A percentile compares a stretch with the other conserved stretches of the same genome.
These are phyloP conservation scores for Waltergamsia citrina DNA, from an alignment of 2,329 filamentous ascomycete genomes.

Conservation along the genomic window DNA sequence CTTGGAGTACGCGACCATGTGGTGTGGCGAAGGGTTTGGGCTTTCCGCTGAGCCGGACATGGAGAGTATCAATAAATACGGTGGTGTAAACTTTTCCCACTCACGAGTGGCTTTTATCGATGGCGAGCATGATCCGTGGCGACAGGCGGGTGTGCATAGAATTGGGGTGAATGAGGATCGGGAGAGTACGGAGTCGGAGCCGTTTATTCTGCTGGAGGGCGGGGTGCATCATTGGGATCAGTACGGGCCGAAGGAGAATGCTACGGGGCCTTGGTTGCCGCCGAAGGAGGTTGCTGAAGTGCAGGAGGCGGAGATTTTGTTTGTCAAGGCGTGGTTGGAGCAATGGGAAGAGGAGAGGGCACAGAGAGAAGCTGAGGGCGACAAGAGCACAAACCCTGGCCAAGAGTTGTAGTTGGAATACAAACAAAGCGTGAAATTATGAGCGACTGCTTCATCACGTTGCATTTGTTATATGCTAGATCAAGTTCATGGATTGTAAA, in stretches of 20 bases:
- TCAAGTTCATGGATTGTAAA: too few relatives aligned
- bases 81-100: slow-evolving; percentile 63
- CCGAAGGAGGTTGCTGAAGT: slow-evolving; percentile 1
- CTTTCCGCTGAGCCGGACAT: slow-evolving; percentile 54
- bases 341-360: slow-evolving; percentile 3
- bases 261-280: slow-evolving; percentile 37
- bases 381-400: neutral
- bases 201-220: slow-evolving; percentile 13
- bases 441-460: too few relatives aligned
- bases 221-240: slow-evolving; percentile 7
- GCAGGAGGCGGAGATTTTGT: slow-evolving; percentile 4
- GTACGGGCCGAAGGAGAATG: slow-evolving; percentile 43
- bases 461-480: too few relatives aligned
- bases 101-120: slow-evolving; percentile 68
- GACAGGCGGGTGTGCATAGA: slow-evolving; percentile 61
- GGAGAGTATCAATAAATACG: slow-evolving; percentile 64
- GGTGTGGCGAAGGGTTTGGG: slow-evolving; percentile 62
- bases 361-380: neutral
- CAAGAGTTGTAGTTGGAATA: neutral
- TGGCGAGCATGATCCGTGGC: slow-evolving; percentile 74
- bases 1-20: slow-evolving; percentile 48
- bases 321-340: slow-evolving; percentile 7
- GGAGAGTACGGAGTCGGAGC: slow-evolving; percentile 4
- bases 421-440: too few relatives aligned
- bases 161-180: slow-evolving; percentile 29